Evolutionary conservation across 2,329 filamentous ascomycete species (phyloP).

Genomic region (Didymella segeticola): DNA sequence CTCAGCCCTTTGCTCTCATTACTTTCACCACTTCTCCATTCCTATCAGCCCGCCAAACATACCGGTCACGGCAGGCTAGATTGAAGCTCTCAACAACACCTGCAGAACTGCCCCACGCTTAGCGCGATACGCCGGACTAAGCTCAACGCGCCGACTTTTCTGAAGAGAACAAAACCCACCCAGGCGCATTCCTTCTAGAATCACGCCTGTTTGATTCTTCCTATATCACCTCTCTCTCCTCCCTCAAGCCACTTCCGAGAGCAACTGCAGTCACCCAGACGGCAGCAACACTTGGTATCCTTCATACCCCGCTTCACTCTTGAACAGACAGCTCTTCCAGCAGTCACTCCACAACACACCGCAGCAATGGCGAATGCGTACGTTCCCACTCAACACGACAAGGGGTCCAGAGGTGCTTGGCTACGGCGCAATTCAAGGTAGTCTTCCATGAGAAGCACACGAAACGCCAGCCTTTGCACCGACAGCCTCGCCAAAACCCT

Average conservation of each 20-base stretch:
- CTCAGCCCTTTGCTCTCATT: not conserved
- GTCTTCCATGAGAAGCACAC: conserved; percentile 4
- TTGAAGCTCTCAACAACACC: conserved; percentile 18
- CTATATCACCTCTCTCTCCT: conserved; percentile 10
- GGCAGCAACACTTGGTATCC: conserved; percentile 24
- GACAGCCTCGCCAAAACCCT: not conserved
- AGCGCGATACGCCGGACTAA: conserved; percentile 26
- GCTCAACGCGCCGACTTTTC: conserved; percentile 33
- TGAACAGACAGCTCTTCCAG: conserved; percentile 18
- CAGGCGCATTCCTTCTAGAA: conserved; percentile 24
- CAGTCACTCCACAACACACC: conserved; percentile 9
- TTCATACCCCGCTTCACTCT: conserved; percentile 24
- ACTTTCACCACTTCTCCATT: no score
- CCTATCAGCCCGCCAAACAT: not conserved
- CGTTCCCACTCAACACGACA: conserved; percentile 29
- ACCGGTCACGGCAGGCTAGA: conserved; percentile 5
- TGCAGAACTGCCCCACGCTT: conserved; percentile 31
- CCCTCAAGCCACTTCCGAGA: conserved; percentile 8
- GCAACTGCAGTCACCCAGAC: conserved; percentile 21
- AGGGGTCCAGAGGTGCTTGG: conserved; percentile 10
- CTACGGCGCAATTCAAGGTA: conserved; percentile 15
- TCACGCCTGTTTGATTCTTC: conserved; percentile 14
- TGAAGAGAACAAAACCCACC: conserved; percentile 29
- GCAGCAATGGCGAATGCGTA: conserved; percentile 72
- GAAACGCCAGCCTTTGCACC: conserved; percentile 7